phyloP scores from a whole-genome alignment of 495 filamentous ascomycete genomes.

The Neurospora africana region DNA sequence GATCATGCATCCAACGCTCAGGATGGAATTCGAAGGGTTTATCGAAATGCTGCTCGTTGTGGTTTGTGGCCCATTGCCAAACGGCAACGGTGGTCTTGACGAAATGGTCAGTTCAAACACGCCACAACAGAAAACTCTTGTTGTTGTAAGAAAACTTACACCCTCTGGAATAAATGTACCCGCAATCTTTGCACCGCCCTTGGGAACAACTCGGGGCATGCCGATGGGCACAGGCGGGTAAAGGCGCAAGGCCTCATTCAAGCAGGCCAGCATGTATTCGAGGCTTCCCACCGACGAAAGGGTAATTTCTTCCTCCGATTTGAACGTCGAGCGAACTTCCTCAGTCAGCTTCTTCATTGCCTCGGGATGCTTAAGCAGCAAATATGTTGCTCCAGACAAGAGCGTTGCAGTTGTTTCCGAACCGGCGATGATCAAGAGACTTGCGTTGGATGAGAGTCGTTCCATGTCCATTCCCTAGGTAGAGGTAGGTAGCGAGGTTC shows the following conservation, averaged over 20 bases:
- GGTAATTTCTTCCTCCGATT: constrained; percentile 36
- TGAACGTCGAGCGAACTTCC: constrained; percentile 42
- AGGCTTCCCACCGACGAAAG: constrained; percentile 30
- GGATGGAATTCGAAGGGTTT: constrained; percentile 36
- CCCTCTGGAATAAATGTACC: constrained; percentile 33
- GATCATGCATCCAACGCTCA: constrained; percentile 38
- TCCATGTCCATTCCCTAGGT: constrained; percentile 7
- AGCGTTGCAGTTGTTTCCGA: constrained; percentile 47
- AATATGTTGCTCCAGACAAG: constrained; percentile 35
- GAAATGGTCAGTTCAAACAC: background rate
- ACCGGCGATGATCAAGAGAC: constrained; percentile 18
- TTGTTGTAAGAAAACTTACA: constrained; percentile 16
- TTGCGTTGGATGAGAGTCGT: constrained; percentile 15
- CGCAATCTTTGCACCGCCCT: constrained; percentile 33
- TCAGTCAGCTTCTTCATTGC: constrained; percentile 27
- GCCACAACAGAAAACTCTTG: background rate
- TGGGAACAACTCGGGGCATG: constrained; percentile 33
- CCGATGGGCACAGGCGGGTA: constrained; percentile 42
- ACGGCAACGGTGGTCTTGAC: constrained; percentile 38
- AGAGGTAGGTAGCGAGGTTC: background rate
- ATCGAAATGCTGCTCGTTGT: constrained; percentile 31
- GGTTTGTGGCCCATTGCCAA: constrained; percentile 37
- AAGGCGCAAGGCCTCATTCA: constrained; percentile 45
- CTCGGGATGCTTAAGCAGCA: constrained; percentile 34
- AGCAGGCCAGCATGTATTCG: constrained; percentile 40